Conservation (phyloP, 768 basidiomycete species). For the Rhodosporidiobolus odoratus region DNA sequence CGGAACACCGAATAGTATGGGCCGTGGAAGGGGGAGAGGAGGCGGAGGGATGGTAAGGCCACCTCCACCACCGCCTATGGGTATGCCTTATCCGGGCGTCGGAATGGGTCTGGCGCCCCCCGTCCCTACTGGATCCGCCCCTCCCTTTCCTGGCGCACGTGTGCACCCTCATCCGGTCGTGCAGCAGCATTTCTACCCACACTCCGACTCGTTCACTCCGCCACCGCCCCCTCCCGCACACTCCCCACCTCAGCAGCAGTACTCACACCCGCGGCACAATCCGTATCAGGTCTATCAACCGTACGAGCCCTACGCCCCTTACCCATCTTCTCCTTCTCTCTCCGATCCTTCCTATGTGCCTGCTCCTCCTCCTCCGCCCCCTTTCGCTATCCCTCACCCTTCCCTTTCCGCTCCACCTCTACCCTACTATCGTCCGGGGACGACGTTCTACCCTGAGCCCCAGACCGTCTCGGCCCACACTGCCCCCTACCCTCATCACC, state of each 20-base stretch:
- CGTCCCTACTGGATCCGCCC: background rate
- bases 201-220: background rate
- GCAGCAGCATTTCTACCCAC: background rate
- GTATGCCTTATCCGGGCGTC: background rate
- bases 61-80: conserved; percentile 4
- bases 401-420: too few relatives aligned
- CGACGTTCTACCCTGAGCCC: too few relatives aligned
- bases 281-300: background rate
- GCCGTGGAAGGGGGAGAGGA: background rate
- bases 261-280: background rate
- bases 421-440: too few relatives aligned
- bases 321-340: background rate
- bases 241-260: background rate
- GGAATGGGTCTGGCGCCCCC: background rate
- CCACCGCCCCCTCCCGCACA: background rate
- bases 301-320: background rate
- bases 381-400: background rate
- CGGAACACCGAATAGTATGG: background rate
- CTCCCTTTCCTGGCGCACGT: background rate
- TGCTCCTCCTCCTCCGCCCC: background rate
- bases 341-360: background rate
- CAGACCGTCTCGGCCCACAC: too few relatives aligned
- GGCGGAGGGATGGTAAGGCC: background rate
- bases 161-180: background rate
- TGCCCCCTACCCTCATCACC: too few relatives aligned